Percentiles rank a stretch among this genome's conserved stretches.
Conservation (phyloP, 176 grass and related monocot genomes). For the Saccharum spontaneum region DNA sequence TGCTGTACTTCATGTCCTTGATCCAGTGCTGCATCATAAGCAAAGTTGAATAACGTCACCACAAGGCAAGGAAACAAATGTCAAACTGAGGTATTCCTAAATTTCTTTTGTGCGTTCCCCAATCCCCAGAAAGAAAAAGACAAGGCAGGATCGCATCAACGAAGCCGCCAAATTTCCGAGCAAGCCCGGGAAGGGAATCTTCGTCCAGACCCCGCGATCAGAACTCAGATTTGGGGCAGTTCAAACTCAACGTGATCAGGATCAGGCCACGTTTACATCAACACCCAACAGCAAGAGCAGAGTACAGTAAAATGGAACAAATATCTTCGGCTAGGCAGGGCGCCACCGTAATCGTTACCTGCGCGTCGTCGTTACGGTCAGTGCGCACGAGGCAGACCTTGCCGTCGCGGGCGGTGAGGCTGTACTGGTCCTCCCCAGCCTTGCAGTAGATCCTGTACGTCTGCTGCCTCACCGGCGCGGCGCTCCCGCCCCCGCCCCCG, state of each 20-base stretch:
- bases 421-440: constrained; percentile 53
- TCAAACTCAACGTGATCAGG: not conserved
- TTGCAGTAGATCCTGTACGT: constrained; percentile 60
- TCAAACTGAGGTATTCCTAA: not conserved
- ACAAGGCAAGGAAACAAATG: not conserved
- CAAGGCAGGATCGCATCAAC: not conserved
- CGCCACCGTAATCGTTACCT: constrained; percentile 14
- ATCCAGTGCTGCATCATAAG: constrained; percentile 64
- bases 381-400: constrained; percentile 47
- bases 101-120: not conserved
- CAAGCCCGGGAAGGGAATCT: not conserved
- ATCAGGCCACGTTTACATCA: not conserved
- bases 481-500: not conserved
- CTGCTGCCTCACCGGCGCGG: constrained; percentile 35
- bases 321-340: not conserved
- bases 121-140: not conserved
- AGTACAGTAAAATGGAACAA: not conserved
- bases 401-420: constrained; percentile 56
- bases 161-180: not conserved
- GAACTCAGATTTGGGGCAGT: not conserved
- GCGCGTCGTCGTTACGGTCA: constrained; percentile 47
- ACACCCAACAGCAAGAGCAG: not conserved
- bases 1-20: constrained; percentile 86
- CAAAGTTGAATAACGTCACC: not conserved
- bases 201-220: not conserved